Evolutionary conservation across 2,329 filamentous ascomycete genomes (phyloP).

Genomic region (Penicillium sp.): DNA sequence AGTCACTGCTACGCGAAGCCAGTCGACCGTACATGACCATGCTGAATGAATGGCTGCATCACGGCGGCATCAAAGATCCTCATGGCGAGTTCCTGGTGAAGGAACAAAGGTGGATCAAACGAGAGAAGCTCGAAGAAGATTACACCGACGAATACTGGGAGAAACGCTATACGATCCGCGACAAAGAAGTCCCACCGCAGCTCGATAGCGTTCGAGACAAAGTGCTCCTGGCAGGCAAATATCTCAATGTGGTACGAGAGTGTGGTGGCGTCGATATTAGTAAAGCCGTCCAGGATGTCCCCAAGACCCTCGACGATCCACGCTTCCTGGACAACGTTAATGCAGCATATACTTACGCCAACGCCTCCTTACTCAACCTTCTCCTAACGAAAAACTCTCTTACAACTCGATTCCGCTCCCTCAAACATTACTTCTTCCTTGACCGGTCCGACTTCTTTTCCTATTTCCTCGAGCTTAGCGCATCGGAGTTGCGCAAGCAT

Average conservation of each 20-base stretch:
- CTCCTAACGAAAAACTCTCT: slow-evolving; percentile 90
- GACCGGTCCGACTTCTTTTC: slow-evolving; percentile 97
- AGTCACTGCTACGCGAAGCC: slow-evolving; percentile 77
- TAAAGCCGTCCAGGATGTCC: slow-evolving; percentile 83
- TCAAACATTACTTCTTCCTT: slow-evolving; percentile 99
- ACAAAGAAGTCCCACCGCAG: slow-evolving; percentile 87
- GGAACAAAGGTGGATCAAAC: slow-evolving; percentile 90
- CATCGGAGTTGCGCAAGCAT: slow-evolving; percentile 85
- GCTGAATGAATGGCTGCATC: slow-evolving; percentile 98
- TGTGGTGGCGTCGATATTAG: slow-evolving; percentile 94
- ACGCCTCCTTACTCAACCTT: slow-evolving; percentile 85
- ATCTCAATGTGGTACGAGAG: slow-evolving; percentile 94
- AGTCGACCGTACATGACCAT: slow-evolving; percentile 96
- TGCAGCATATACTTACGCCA: slow-evolving; percentile 89
- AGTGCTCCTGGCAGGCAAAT: slow-evolving; percentile 92
- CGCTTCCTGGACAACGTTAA: slow-evolving; percentile 96
- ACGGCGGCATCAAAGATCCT: slow-evolving; percentile 90
- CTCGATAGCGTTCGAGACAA: slow-evolving; percentile 89
- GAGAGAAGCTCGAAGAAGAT: slow-evolving; percentile 88
- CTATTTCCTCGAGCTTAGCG: slow-evolving; percentile 89
- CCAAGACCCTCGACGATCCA: slow-evolving; percentile 84
- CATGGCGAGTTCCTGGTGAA: slow-evolving; percentile 93
- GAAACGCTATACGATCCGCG: slow-evolving; percentile 89
- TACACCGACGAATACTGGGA: slow-evolving; percentile 99
- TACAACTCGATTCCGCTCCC: slow-evolving; percentile 77